Conservation (phyloP, 306 rosid species). For the Herpetospermum pedunculosum region DNA sequence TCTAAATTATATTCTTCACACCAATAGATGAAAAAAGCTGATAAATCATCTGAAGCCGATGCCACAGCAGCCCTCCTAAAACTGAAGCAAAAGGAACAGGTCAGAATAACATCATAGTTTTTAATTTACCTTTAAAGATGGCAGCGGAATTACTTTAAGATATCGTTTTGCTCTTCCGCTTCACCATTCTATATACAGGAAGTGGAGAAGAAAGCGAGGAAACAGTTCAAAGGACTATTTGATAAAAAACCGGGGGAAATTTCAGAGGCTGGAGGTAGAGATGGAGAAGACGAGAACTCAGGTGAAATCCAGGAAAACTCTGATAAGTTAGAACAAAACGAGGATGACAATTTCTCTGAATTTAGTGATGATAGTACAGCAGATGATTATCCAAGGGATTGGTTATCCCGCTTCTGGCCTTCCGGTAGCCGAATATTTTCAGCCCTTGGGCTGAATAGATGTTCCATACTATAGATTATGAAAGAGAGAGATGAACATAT, state of each 20-base stretch:
- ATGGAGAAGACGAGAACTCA: slow-evolving; percentile 22
- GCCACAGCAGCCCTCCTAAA: slow-evolving; percentile 78
- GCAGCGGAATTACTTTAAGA: neutral
- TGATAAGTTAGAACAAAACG: slow-evolving; percentile 31
- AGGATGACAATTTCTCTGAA: slow-evolving; percentile 29
- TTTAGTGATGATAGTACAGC: slow-evolving; percentile 31
- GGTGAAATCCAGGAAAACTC: slow-evolving; percentile 27
- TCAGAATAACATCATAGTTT: slow-evolving; percentile 15
- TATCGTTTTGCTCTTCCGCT: neutral
- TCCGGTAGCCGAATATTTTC: slow-evolving; percentile 35
- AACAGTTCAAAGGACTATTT: slow-evolving; percentile 81
- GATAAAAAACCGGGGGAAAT: slow-evolving; percentile 96
- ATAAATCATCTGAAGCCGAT: slow-evolving; percentile 68
- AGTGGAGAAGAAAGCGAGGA: slow-evolving; percentile 60
- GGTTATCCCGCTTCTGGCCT: slow-evolving; percentile 63
- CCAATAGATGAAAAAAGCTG: slow-evolving; percentile 65
- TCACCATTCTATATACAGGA: slow-evolving; percentile 37
- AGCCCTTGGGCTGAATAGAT: slow-evolving; percentile 50
- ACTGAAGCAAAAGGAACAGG: slow-evolving; percentile 77
- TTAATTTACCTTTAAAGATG: neutral
- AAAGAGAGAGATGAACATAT: neutral
- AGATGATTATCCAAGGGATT: slow-evolving; percentile 23
- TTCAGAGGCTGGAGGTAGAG: slow-evolving; percentile 38
- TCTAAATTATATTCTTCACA: slow-evolving; percentile 11
- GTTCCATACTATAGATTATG: slow-evolving; percentile 42